phyloP scores from a whole-genome alignment of 257 asterid genomes.

The Solanum raphanifolium region DNA sequence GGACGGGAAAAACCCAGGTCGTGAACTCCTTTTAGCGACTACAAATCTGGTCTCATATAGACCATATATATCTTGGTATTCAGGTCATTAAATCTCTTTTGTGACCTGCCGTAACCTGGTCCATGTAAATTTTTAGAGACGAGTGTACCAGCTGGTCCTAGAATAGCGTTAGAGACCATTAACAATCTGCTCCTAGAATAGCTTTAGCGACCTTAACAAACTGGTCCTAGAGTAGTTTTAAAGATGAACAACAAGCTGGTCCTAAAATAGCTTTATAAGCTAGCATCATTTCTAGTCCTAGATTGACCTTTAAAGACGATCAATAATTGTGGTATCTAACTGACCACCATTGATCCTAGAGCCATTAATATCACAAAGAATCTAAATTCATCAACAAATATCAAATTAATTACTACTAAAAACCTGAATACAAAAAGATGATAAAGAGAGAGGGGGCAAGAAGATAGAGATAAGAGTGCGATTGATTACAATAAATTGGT shows the following conservation, averaged over 20 bases:
- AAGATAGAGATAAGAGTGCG: neutral
- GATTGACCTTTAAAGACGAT: neutral
- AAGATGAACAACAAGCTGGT: neutral
- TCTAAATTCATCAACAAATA: neutral
- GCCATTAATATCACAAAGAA: neutral
- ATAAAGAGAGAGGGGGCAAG: neutral
- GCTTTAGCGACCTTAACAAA: neutral
- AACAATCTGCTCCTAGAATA: neutral
- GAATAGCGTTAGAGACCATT: neutral
- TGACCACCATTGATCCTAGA: neutral
- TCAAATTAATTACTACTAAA: neutral
- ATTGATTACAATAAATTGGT: neutral
- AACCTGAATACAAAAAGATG: too few species aligned
- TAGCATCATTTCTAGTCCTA: neutral
- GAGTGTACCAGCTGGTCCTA: too few species aligned
- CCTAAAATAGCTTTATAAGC: neutral
- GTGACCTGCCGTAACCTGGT: neutral
- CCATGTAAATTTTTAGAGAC: neutral
- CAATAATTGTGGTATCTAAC: neutral
- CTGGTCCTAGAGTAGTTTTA: neutral
- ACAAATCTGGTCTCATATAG: neutral
- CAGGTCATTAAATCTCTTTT: neutral
- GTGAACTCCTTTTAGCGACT: neutral
- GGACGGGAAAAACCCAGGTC: neutral
- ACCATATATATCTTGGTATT: neutral